Conservation (phyloP, 2,329 filamentous ascomycete genomes). For the Cryphonectria carpinicola region DNA sequence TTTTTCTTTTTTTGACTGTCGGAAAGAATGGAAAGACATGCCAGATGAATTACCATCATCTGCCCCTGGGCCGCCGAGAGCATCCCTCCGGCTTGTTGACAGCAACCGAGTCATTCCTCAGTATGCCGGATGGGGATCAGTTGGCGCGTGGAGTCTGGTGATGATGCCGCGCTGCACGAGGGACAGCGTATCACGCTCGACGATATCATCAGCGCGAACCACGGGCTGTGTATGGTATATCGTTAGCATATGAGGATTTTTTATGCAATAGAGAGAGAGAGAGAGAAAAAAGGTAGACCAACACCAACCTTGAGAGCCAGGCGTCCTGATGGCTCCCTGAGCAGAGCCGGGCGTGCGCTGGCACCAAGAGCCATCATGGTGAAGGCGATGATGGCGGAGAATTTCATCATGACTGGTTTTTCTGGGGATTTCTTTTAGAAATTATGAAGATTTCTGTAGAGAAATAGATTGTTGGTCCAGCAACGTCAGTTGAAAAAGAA, state of each 20-base stretch:
- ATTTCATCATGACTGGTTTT: conserved; percentile 18
- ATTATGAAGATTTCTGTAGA: conserved; percentile 6
- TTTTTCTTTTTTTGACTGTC: neutral
- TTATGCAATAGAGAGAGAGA: neutral
- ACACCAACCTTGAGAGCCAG: conserved; percentile 24
- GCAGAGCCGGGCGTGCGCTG: conserved; percentile 13
- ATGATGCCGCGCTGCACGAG: conserved; percentile 18
- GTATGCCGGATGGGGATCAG: conserved; percentile 9
- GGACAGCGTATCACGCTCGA: conserved; percentile 22
- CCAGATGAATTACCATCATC: neutral
- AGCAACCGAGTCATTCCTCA: neutral
- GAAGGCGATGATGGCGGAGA: conserved; percentile 18
- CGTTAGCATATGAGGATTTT: neutral
- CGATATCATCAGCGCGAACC: conserved; percentile 24
- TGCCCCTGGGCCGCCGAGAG: neutral
- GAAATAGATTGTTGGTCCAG: conserved; percentile 15
- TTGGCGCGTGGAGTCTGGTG: conserved; percentile 6
- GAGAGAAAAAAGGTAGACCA: neutral
- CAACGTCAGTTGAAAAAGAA: conserved; percentile 5
- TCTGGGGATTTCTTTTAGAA: no score
- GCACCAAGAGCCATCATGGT: conserved; percentile 22
- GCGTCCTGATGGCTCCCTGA: conserved; percentile 21
- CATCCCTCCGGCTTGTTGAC: neutral
- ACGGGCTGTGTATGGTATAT: conserved; percentile 6
- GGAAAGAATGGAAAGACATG: neutral